A percentile compares a stretch with the other conserved stretches of the same genome.
These are phyloP conservation scores for Chalciporus chontae DNA, from an alignment of 768 basidiomycete species.

Conservation along the genomic window DNA sequence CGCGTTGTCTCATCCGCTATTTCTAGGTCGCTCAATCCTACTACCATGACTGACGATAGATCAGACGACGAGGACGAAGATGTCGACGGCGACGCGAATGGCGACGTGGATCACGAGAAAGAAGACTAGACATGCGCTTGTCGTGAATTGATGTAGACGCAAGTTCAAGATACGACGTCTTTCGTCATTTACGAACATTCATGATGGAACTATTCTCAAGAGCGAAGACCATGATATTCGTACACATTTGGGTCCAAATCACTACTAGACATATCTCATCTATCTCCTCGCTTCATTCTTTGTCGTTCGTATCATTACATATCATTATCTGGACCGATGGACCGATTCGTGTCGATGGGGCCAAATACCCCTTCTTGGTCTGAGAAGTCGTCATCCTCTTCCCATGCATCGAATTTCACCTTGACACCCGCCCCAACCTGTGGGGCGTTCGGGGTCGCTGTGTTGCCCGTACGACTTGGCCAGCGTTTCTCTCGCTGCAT, in stretches of 20 bases:
- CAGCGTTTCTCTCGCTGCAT: slow-evolving; percentile 75
- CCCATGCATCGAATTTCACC: slow-evolving; percentile 57
- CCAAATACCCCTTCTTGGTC: slow-evolving; percentile 42
- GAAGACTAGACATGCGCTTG: slow-evolving; percentile 24
- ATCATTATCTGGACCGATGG: slow-evolving; percentile 1
- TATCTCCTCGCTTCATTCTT: neutral
- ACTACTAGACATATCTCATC: neutral
- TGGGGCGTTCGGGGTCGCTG: slow-evolving; percentile 11
- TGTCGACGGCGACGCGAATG: slow-evolving; percentile 20
- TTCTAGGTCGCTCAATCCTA: slow-evolving; percentile 49
- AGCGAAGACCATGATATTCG: neutral
- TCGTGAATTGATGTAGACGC: neutral
- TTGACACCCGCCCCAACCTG: slow-evolving; percentile 35
- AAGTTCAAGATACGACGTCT: neutral
- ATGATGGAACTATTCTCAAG: neutral
- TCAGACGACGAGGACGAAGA: slow-evolving; percentile 75
- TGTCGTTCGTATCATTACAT: slow-evolving; percentile 1
- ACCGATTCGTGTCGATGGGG: slow-evolving; percentile 15
- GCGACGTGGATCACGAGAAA: slow-evolving; percentile 26
- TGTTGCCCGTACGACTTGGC: slow-evolving; percentile 54
- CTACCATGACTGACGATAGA: slow-evolving; percentile 60
- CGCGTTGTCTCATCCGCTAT: slow-evolving; percentile 7
- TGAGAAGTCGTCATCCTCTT: slow-evolving; percentile 50
- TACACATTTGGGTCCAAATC: neutral
- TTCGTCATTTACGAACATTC: slow-evolving; percentile 4